phyloP scores from a whole-genome alignment of 768 basidiomycete genomes.

The Auricularia sp. region DNA sequence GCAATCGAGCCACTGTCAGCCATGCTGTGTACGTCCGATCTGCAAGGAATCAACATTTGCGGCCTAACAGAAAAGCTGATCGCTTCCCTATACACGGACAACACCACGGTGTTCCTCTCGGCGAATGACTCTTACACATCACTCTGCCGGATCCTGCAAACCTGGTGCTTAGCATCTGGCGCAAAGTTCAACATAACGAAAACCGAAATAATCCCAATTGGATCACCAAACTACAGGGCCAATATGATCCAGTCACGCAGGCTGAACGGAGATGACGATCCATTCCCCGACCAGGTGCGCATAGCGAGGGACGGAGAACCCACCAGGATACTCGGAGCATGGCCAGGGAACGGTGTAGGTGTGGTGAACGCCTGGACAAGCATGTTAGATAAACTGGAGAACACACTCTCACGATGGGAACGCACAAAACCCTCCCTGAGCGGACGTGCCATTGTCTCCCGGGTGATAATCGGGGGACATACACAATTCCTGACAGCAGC shows the following conservation, averaged over 20 bases:
- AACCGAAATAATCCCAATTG: background rate
- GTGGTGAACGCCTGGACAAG: slow-evolving; percentile 5
- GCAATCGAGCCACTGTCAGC: slow-evolving; percentile 11
- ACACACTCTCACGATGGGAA: background rate
- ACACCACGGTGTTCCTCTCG: background rate
- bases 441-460: background rate
- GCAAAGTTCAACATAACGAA: background rate
- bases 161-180: background rate
- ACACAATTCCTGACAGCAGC: background rate
- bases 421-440: background rate
- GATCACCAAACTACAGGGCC: background rate
- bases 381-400: slow-evolving; percentile 6
- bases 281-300: background rate
- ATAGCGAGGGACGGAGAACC: slow-evolving; percentile 8
- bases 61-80: background rate
- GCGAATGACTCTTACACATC: background rate
- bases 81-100: background rate
- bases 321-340: slow-evolving; percentile 6
- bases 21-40: background rate
- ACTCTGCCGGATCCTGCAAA: background rate
- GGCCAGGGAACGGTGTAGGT: too few species aligned
- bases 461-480: background rate
- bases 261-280: background rate
- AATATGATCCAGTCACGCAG: background rate
- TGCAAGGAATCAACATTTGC: background rate